Evolutionary conservation across 495 filamentous ascomycete species (phyloP).

Genomic region (Hypoxylon intermedium): DNA sequence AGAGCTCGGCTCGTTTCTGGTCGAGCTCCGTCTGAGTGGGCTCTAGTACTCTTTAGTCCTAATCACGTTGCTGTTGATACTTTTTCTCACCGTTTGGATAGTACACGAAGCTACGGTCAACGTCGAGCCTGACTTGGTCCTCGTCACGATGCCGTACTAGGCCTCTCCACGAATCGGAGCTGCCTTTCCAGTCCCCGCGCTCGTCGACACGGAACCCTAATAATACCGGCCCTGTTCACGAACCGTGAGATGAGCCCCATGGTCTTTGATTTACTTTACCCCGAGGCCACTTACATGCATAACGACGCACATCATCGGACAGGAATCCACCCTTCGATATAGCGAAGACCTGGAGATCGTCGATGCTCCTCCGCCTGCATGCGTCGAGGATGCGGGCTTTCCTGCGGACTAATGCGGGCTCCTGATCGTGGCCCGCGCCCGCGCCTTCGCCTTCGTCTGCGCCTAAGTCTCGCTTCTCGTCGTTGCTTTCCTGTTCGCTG

Average conservation of each 20-base stretch:
- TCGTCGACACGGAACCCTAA: conserved; percentile 61
- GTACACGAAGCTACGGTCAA: conserved; percentile 95
- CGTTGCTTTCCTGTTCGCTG: conserved; percentile 20
- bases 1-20: conserved; percentile 72
- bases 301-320: conserved; percentile 76
- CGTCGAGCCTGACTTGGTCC: conserved; percentile 87
- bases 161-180: conserved; percentile 53
- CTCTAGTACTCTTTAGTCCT: conserved; percentile 47
- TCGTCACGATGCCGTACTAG: conserved; percentile 80
- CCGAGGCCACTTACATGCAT: conserved; percentile 74
- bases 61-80: conserved; percentile 17
- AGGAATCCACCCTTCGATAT: conserved; percentile 78
- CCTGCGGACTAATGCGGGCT: conserved; percentile 38
- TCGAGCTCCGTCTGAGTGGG: conserved; percentile 65
- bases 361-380: conserved; percentile 69
- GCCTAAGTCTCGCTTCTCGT: background rate
- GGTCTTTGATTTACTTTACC: conserved; percentile 15
- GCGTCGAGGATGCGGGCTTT: conserved; percentile 66
- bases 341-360: conserved; percentile 68
- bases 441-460: background rate
- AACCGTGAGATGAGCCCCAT: conserved; percentile 31
- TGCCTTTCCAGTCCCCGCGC: conserved; percentile 24
- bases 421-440: conserved; percentile 7
- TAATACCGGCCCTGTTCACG: conserved; percentile 74
- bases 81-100: conserved; percentile 77